These are phyloP conservation scores for Extremus antarcticus DNA, from an alignment of 495 filamentous ascomycete species.

Conservation along the genomic window DNA sequence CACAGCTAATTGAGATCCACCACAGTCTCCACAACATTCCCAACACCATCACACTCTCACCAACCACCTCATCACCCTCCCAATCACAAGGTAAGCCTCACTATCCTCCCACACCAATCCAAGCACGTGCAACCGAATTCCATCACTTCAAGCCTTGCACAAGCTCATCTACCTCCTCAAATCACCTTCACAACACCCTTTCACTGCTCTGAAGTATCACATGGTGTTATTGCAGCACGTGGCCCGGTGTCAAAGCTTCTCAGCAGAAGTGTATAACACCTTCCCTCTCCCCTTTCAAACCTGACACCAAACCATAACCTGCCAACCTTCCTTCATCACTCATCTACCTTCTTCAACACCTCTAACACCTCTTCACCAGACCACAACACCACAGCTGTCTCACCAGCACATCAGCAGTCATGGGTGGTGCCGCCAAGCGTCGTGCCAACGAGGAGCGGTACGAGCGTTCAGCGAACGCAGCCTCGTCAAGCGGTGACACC, in stretches of 20 bases:
- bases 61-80: neutral
- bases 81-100: neutral
- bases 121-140: neutral
- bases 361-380: neutral
- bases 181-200: neutral
- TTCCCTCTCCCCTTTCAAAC: neutral
- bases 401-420: constrained; percentile 3
- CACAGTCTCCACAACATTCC: neutral
- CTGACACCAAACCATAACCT: too few relatives aligned
- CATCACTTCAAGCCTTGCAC: neutral
- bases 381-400: neutral
- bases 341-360: neutral
- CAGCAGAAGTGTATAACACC: neutral
- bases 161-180: neutral
- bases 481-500: neutral
- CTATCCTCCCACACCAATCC: neutral
- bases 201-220: neutral
- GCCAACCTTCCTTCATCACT: neutral
- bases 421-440: constrained; percentile 25
- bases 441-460: constrained; percentile 15
- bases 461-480: neutral
- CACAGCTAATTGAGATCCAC: neutral
- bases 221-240: neutral
- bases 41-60: neutral
- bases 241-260: neutral